These are phyloP conservation scores for Penicillium oxalicum DNA, from an alignment of 2,329 filamentous ascomycete species.

Conservation along the genomic window DNA sequence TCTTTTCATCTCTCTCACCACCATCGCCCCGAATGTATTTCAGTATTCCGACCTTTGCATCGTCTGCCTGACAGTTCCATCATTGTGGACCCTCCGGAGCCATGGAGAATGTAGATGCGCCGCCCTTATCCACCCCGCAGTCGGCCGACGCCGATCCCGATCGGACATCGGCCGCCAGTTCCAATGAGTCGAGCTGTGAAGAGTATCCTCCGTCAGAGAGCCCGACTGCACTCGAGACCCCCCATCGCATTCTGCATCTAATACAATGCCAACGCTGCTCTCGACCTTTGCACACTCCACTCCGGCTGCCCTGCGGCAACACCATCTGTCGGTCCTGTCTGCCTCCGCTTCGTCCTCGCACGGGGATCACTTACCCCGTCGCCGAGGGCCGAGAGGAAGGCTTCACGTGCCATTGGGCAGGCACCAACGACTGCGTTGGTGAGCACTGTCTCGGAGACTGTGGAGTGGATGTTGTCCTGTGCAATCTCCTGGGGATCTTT, in stretches of 20 bases:
- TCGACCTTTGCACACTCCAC: slow-evolving; percentile 58
- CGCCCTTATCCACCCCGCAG: slow-evolving; percentile 1
- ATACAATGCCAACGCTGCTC: slow-evolving; percentile 75
- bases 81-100: background rate
- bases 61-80: background rate
- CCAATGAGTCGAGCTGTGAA: slow-evolving; percentile 17
- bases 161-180: slow-evolving; percentile 9
- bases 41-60: background rate
- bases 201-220: slow-evolving; percentile 31
- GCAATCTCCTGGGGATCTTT: slow-evolving; percentile 61
- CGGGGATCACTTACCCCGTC: slow-evolving; percentile 71
- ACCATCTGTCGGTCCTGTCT: slow-evolving; percentile 71
- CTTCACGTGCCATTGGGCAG: slow-evolving; percentile 62
- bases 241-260: slow-evolving; percentile 62
- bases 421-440: slow-evolving; percentile 49
- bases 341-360: slow-evolving; percentile 58
- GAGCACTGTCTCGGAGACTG: slow-evolving; percentile 76
- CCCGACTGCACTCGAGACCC: slow-evolving; percentile 45
- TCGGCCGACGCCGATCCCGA: slow-evolving; percentile 4
- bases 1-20: background rate
- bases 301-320: slow-evolving; percentile 75
- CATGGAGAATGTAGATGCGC: slow-evolving; percentile 14
- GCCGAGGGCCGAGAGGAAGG: slow-evolving; percentile 60
- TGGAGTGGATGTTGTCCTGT: slow-evolving; percentile 67
- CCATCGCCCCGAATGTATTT: slow-evolving; percentile 1